Conservation (phyloP, 805 yeast species). For the Blastobotrys americana region DNA sequence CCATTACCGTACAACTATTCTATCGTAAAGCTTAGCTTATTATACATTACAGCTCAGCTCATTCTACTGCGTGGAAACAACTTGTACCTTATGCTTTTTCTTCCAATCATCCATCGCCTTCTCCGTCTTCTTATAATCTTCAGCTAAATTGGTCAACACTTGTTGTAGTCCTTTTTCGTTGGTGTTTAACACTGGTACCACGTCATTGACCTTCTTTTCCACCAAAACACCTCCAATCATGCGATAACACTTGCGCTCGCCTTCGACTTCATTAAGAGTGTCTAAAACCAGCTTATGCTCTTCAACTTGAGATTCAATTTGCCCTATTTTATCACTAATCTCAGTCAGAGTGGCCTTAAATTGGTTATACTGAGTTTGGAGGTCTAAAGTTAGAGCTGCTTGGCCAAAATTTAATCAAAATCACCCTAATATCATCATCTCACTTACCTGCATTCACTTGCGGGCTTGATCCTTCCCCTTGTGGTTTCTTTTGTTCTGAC, state of each 20-base stretch:
- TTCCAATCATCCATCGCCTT: conserved; percentile 44
- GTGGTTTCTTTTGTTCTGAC: conserved; percentile 1
- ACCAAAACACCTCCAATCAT: conserved; percentile 93
- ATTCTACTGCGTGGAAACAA: conserved; percentile 29
- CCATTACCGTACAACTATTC: neutral
- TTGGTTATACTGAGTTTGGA: conserved; percentile 36
- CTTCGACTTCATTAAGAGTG: conserved; percentile 43
- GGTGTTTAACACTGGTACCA: conserved; percentile 51
- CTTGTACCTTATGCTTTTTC: conserved; percentile 42
- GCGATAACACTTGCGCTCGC: conserved; percentile 68
- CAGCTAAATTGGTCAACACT: conserved; percentile 34
- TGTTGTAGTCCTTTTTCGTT: conserved; percentile 45
- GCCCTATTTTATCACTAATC: conserved; percentile 33
- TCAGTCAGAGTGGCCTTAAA: conserved; percentile 32
- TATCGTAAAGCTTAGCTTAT: no score
- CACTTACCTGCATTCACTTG: conserved; percentile 21
- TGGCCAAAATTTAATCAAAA: neutral
- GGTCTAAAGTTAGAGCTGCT: conserved; percentile 18
- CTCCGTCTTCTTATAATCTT: conserved; percentile 37
- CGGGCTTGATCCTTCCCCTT: conserved; percentile 13
- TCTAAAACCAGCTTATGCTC: conserved; percentile 50
- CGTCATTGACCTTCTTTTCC: conserved; percentile 74
- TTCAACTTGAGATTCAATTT: conserved; percentile 36
- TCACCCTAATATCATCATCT: no score
- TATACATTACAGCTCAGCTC: no score